These are phyloP conservation scores for Physocladia obscura DNA, from an alignment of 192 early-diverging fungal species.

Conservation along the genomic window DNA sequence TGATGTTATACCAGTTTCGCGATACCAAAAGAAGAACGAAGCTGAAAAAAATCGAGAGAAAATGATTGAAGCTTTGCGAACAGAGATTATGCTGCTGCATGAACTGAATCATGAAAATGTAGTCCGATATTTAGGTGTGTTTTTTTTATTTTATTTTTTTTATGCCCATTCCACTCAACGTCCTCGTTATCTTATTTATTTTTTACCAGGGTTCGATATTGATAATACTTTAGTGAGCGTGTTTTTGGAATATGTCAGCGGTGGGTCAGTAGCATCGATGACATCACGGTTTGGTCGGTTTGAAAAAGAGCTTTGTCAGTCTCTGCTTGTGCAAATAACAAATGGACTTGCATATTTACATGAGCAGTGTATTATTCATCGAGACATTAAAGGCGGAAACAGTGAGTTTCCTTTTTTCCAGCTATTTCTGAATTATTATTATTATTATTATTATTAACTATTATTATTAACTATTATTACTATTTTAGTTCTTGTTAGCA, in stretches of 20 bases:
- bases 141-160: conserved; percentile 10
- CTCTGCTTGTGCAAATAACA: conserved; percentile 79
- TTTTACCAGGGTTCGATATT: conserved; percentile 61
- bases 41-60: conserved; percentile 27
- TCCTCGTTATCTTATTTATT: conserved; percentile 29
- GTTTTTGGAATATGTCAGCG: conserved; percentile 92
- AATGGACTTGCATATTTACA: conserved; percentile 87
- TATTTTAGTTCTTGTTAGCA: conserved; percentile 71
- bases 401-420: conserved; percentile 27
- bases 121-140: conserved; percentile 84
- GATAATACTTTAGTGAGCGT: conserved; percentile 77
- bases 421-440: conserved; percentile 43
- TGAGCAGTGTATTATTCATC: conserved; percentile 81
- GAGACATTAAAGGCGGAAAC: conserved; percentile 89
- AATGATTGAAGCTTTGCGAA: conserved; percentile 67
- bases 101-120: conserved; percentile 79
- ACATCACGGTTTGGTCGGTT: conserved; percentile 81
- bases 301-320: conserved; percentile 72
- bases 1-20: conserved; percentile 19
- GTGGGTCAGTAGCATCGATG: conserved; percentile 83
- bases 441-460: conserved; percentile 78
- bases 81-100: conserved; percentile 79
- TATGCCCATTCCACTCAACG: background rate
- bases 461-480: conserved; percentile 50
- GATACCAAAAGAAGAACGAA: conserved; percentile 50